Percentiles rank a stretch among this genome's conserved stretches.
phyloP scores from a whole-genome alignment of 2,329 filamentous ascomycete genomes.

The Mollisiaceae sp. region DNA sequence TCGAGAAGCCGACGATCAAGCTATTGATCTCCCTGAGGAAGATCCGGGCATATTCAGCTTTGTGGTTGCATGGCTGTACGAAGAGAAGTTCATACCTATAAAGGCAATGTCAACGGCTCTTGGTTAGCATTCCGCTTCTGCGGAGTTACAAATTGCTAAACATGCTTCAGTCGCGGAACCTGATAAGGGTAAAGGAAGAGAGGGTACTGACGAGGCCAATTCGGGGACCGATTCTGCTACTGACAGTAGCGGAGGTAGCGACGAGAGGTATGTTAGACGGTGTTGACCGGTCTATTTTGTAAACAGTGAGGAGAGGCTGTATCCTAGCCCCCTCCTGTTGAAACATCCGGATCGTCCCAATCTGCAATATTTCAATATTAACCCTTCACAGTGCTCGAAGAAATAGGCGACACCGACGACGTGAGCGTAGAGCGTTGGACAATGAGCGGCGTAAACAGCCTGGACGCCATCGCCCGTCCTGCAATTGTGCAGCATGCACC shows the following conservation, averaged over 20 bases:
- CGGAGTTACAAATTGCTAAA: background rate
- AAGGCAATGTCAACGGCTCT: slow-evolving; percentile 50
- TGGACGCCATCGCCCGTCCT: slow-evolving; percentile 51
- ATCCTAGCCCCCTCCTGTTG: background rate
- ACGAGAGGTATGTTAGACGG: slow-evolving; percentile 42
- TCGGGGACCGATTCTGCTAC: slow-evolving; percentile 39
- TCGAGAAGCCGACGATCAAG: slow-evolving; percentile 51
- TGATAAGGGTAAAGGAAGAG: slow-evolving; percentile 52
- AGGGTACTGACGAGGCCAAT: slow-evolving; percentile 39
- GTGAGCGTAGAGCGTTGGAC: slow-evolving; percentile 37
- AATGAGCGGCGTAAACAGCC: slow-evolving; percentile 47
- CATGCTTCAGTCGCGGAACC: slow-evolving; percentile 29
- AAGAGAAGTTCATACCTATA: slow-evolving; percentile 53
- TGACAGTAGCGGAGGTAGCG: slow-evolving; percentile 45
- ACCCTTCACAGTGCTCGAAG: background rate
- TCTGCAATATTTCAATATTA: background rate
- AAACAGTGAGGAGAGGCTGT: background rate
- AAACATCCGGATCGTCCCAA: background rate
- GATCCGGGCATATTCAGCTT: slow-evolving; percentile 58
- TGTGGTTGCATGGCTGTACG: slow-evolving; percentile 56
- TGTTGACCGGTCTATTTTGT: background rate
- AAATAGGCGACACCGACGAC: slow-evolving; percentile 42
- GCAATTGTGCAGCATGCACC: slow-evolving; percentile 50
- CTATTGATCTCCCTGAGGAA: slow-evolving; percentile 56
- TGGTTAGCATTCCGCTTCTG: slow-evolving; percentile 34